Base-by-base conservation (phyloP, 2,329 filamentous ascomycete genomes). In the Aspergillus melleus region DNA sequence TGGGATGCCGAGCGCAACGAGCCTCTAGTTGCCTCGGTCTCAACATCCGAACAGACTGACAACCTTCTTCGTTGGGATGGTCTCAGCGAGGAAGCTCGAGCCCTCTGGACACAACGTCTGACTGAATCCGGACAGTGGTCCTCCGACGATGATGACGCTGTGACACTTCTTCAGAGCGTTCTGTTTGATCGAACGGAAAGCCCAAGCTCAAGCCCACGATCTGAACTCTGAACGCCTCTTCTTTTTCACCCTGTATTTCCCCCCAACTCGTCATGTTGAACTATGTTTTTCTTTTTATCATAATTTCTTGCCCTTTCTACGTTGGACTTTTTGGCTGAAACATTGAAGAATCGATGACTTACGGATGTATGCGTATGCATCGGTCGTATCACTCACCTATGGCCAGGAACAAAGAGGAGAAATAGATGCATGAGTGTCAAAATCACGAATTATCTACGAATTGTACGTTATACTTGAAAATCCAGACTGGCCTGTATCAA, bases 71-170 rank as follows among this genome's bases (percentile, higher is more conserved):
- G 39, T 22, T 63, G 61, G 61, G 47, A 54, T 20, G 61, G 59
- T 60, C 76, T 96, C 49, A 80, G 80, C 6, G 79, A 83, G 12
- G 76, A 84, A 56, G 85, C 93, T 74, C 85, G 85, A 72, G 77
- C 80, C 54, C 78, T 80, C 19, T 96, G 92, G 92, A 91, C 87
- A 77, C 76, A 84, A 65, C 85, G 83, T 70, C 81, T 96, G 39
- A 80, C 81, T 57, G 82, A 88, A 57, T 88, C 90, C 0, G 91
- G 91, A 0, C 86, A 92, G 64, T 96, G 91, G 91, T 85, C 85
- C n/a, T 87, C 88, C 71, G 82, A 86, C 42, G 90, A 94, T 81
- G 90, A 90, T 39, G 90, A 94, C 81, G 90, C 90, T 2, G 91
- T 94, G 79, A 83, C 81, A 10, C 85, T 95, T 30, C 84, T 96